Evolutionary conservation across 176 grass and related monocot species (phyloP), one percentile per base, ranked within the genome.

Genomic region (Juncus inflexus): DNA sequence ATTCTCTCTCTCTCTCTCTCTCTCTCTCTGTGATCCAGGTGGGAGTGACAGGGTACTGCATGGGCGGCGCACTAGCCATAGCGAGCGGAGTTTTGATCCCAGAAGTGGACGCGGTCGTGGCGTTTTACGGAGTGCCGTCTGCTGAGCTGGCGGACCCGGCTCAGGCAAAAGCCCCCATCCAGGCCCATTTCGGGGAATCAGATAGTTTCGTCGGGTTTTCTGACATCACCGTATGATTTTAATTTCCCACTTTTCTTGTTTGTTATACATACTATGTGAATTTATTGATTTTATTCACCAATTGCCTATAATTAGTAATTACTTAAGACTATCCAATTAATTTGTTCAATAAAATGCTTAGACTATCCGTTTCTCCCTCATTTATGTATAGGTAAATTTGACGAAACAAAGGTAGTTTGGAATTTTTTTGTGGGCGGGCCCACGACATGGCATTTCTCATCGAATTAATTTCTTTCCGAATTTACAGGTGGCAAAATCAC

Each of bases 31-130:
- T 0, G 19, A 52, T 56, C 14, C 54, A 97, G 94, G 88, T 86
- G 81, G 88, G 94, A 89, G 94, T 97, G 12, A 91, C 85, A 67
- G 88, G 94, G 50, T 97, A 82, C 72, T 91, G 88, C 75, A 82
- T 97, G 88, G 88, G 88, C 58, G 94, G 94, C 19, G 94, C 94
- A 59, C 73, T 97, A 60, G 80, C 94, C 12, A 86, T 97, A 77
- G 88, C 94, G 81, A 92, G 80, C 77, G 88, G 66, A 79, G 88
- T 89, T 77, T 65, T 91, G 79, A 75, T 92, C 72, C 94, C 85
- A 70, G 82, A 92, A 71, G 85, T 84, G 72, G 94, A 97, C 86
- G 94, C 80, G 72, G 85, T 84, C 65, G 94, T 89, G 68, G 88
- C 85, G 66, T 97, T 97, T 74, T 97, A 97, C 41, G 88, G 94